Evolutionary conservation across 306 rosid species (phyloP).

Genomic region (Betula pendula): DNA sequence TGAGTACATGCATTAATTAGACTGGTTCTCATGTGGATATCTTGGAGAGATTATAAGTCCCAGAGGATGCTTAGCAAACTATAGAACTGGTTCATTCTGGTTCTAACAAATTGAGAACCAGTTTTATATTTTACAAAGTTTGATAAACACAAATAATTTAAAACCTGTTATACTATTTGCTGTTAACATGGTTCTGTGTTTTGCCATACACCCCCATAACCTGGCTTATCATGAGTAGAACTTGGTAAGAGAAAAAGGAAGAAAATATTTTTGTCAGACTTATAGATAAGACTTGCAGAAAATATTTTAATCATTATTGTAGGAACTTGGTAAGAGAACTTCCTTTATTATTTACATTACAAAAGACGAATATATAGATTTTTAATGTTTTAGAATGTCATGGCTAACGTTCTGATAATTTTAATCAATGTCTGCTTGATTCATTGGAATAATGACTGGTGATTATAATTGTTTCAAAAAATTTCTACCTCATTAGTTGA

Average conservation of each 20-base stretch:
- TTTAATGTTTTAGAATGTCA: not conserved
- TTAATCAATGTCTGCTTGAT: not conserved
- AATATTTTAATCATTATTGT: no score
- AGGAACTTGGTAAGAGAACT: no score
- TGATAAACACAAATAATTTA: not conserved
- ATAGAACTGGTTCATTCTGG: not conserved
- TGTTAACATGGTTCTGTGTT: not conserved
- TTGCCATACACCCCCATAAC: not conserved
- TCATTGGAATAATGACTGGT: not conserved
- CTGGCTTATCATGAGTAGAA: not conserved
- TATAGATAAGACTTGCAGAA: no score
- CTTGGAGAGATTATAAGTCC: not conserved
- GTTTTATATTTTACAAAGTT: not conserved
- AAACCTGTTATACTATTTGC: no score
- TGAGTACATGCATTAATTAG: not conserved
- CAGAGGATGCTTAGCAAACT: not conserved
- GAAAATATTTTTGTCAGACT: no score
- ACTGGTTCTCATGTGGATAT: not conserved
- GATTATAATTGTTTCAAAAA: not conserved
- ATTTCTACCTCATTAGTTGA: not conserved
- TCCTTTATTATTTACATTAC: no score
- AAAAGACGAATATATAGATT: not conserved
- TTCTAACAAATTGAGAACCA: not conserved
- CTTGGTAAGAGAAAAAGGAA: not conserved
- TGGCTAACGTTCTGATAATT: not conserved